These are phyloP conservation scores for Drechslerella dactyloides DNA, from an alignment of 2,329 filamentous ascomycete genomes.

Conservation along the genomic window DNA sequence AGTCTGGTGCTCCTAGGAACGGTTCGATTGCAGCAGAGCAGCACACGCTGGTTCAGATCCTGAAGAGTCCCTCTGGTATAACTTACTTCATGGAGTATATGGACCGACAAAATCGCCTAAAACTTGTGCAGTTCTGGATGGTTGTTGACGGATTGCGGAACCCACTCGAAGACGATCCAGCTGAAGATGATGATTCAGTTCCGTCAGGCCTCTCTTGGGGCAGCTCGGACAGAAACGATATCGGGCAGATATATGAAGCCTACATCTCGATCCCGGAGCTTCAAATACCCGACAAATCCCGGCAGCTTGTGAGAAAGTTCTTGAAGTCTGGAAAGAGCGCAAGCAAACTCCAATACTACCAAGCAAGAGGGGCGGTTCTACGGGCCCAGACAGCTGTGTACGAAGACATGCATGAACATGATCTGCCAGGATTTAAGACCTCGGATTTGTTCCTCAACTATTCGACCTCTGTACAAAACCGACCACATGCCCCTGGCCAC, in stretches of 20 bases:
- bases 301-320: slow-evolving; percentile 75
- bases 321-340: slow-evolving; percentile 77
- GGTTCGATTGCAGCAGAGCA: slow-evolving; percentile 49
- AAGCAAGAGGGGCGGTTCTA: slow-evolving; percentile 80
- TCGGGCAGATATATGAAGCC: slow-evolving; percentile 88
- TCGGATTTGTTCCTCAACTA: slow-evolving; percentile 97
- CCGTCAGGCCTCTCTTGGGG: slow-evolving; percentile 72
- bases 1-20: slow-evolving; percentile 18
- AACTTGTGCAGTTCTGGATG: slow-evolving; percentile 95
- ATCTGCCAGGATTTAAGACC: slow-evolving; percentile 85
- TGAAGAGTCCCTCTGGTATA: slow-evolving; percentile 71
- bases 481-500: slow-evolving; percentile 27
- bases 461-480: slow-evolving; percentile 78
- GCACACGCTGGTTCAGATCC: slow-evolving; percentile 50
- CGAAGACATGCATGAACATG: slow-evolving; percentile 79
- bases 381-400: slow-evolving; percentile 81
- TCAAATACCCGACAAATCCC: slow-evolving; percentile 73
- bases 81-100: slow-evolving; percentile 99
- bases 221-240: slow-evolving; percentile 81
- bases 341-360: slow-evolving; percentile 79
- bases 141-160: slow-evolving; percentile 96
- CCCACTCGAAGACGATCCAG: slow-evolving; percentile 83
- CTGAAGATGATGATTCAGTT: slow-evolving; percentile 68
- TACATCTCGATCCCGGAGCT: slow-evolving; percentile 85
- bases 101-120: slow-evolving; percentile 87